A percentile compares a stretch with the other conserved stretches of the same genome.
phyloP scores from a whole-genome alignment of 2,329 filamentous ascomycete genomes.

The Myrmaecium sp. region DNA sequence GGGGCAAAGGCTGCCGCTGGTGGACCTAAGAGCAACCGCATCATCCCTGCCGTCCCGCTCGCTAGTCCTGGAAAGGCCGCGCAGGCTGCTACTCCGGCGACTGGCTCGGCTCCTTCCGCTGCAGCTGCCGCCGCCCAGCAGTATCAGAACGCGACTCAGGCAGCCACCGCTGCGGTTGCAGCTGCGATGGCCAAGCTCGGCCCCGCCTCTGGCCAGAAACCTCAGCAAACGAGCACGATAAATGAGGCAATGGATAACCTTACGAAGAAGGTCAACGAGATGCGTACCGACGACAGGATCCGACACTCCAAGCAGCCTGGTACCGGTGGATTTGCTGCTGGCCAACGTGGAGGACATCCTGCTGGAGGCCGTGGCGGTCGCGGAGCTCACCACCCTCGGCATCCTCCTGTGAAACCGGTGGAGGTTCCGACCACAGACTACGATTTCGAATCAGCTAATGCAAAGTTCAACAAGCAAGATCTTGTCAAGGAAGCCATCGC shows the following conservation, averaged over 20 bases:
- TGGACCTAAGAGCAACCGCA: constrained; percentile 30
- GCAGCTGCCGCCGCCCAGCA: constrained; percentile 13
- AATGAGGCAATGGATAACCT: constrained; percentile 48
- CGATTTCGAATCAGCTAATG: constrained; percentile 74
- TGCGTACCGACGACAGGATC: constrained; percentile 45
- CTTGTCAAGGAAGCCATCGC: constrained; percentile 78
- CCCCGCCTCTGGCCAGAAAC: constrained; percentile 7
- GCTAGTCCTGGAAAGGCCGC: constrained; percentile 26
- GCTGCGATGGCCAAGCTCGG: constrained; percentile 60
- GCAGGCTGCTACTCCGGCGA: constrained; percentile 23
- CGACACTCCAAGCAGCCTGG: constrained; percentile 32
- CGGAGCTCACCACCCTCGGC: constrained; percentile 28
- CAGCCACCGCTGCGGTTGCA: constrained; percentile 61
- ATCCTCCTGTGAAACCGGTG: constrained; percentile 36
- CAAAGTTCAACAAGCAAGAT: constrained; percentile 79
- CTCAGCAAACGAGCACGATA: constrained; percentile 14
- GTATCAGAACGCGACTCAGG: constrained; percentile 52
- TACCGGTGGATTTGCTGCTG: constrained; percentile 21
- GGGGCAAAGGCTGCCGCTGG: constrained; percentile 20
- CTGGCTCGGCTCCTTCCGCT: constrained; percentile 18
- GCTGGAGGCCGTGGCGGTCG: constrained; percentile 29
- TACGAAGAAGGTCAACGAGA: constrained; percentile 58
- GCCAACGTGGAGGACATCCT: constrained; percentile 18
- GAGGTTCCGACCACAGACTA: constrained; percentile 85
- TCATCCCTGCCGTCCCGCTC: constrained; percentile 51